Conservation (phyloP, 108 stramenopile species). For the Phaeodactylum tricornutum region DNA sequence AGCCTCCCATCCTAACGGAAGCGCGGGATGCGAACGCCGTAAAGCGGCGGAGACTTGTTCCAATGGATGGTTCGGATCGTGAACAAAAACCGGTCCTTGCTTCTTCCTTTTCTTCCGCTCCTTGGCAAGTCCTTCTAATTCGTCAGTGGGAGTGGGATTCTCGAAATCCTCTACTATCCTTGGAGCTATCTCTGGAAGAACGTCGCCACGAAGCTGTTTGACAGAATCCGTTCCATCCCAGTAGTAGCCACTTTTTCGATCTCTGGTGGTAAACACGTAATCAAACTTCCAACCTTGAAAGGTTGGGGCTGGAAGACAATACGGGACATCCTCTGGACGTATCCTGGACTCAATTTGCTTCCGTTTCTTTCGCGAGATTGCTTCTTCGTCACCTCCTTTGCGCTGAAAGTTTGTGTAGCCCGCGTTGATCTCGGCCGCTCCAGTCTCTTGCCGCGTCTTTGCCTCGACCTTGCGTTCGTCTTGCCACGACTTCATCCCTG, state of each 20-base stretch:
- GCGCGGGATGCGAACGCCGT: conserved; percentile 8
- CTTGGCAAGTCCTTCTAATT: too few species aligned
- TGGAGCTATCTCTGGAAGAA: too few species aligned
- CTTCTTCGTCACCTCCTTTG: conserved; percentile 36
- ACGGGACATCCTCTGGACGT: conserved; percentile 26
- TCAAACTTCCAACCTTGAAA: conserved; percentile 71
- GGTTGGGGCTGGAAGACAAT: conserved; percentile 43
- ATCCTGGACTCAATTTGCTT: background rate
- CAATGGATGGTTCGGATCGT: conserved; percentile 57
- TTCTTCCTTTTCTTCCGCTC: too few species aligned
- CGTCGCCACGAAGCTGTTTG: too few species aligned
- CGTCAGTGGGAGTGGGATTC: too few species aligned
- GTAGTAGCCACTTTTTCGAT: conserved; percentile 71
- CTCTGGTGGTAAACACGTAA: conserved; percentile 75
- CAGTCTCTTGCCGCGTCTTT: conserved; percentile 41
- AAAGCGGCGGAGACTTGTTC: conserved; percentile 62
- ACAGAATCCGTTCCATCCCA: conserved; percentile 81
- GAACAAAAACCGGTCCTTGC: conserved; percentile 24
- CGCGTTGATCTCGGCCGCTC: conserved; percentile 31
- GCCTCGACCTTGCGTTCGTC: conserved; percentile 63
- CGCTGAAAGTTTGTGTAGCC: conserved; percentile 61
- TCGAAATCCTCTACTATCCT: too few species aligned
- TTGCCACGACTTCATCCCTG: conserved; percentile 49
- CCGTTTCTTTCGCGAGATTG: conserved; percentile 24
- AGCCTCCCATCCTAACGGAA: conserved; percentile 43